Evolutionary conservation across 2,329 filamentous ascomycete genomes (phyloP), one percentile per base, ranked within the genome.

Genomic region (Pseudogymnoascus sp.): DNA sequence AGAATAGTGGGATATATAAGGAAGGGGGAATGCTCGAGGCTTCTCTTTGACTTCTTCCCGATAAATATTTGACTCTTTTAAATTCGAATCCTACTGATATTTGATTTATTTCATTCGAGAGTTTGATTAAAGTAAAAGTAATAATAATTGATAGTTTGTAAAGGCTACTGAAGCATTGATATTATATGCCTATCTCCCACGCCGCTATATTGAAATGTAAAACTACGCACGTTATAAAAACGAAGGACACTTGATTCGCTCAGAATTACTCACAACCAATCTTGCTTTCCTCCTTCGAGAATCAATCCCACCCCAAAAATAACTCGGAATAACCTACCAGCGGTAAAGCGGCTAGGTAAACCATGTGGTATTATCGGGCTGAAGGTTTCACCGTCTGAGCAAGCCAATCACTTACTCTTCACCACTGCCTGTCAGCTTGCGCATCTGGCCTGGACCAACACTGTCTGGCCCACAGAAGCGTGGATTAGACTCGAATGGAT

Each of bases 121-220:
- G 2, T 33, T 33, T 33, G 11, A 33, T 11, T 33, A 11, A 33
- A 11, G 31, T 33, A 37, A 37, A 37, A n/a, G 6, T 2, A 4
- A 53, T 23, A 35, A 28, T 47, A 60, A 38, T 44, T 59, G 53
- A 44, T 25, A 63, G 21, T 64, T 62, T 61, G 63, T 61, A 25
- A 60, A 59, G n/a, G 37, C 14, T 38, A 10, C 4, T 59, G n/a
- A 40, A 40, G 38, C 7, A 40, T 16, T 10, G 18, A 40, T 40
- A 40, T 18, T 16, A 18, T 8, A 40, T 40, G 6, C 38, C 38
- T 1, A 7, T 4, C 37, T n/a, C 8, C n/a, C 38, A 40, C n/a
- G 38, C 7, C 38, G n/a, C 38, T 8, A 42, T 42, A 18, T 18
- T 18, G 7, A 18, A 18, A 16, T 3, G 2, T 18, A 42, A 42